These are phyloP conservation scores for Candida nitratophila DNA, from an alignment of 805 yeast genomes.

Conservation along the genomic window DNA sequence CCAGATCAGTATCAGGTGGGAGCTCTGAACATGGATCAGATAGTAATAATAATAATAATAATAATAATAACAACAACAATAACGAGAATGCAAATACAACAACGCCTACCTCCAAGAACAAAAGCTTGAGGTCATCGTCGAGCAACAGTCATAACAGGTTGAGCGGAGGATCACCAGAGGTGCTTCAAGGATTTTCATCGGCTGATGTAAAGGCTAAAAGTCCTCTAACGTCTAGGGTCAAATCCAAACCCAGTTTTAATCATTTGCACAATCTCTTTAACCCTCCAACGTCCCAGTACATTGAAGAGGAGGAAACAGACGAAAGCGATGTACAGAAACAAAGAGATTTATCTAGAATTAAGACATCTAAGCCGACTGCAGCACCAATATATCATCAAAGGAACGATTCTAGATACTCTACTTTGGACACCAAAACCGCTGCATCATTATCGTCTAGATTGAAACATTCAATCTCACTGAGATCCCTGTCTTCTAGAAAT, in stretches of 20 bases:
- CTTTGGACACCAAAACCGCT: background rate
- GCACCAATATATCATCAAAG: no score
- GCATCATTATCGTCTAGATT: conserved; percentile 8
- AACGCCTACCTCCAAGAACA: background rate
- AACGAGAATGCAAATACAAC: background rate
- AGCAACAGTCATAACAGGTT: background rate
- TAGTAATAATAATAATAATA: no score
- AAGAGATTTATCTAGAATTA: no score
- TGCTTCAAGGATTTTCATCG: background rate
- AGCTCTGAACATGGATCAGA: background rate
- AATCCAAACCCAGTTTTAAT: background rate
- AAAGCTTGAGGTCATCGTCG: background rate
- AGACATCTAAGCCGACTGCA: no score
- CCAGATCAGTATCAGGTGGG: conserved; percentile 9
- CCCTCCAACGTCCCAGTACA: background rate
- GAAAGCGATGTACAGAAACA: no score
- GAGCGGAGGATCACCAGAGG: background rate
- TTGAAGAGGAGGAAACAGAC: background rate
- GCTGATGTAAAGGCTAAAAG: background rate
- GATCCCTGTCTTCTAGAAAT: conserved; percentile 18
- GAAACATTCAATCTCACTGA: conserved; percentile 24
- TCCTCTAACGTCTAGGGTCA: background rate
- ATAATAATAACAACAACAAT: background rate
- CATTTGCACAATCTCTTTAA: background rate
- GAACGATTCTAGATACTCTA: background rate